Evolutionary conservation across 495 filamentous ascomycete species (phyloP), one percentile per base, ranked within the genome.

Genomic region (Tuber microsphaerosporum): DNA sequence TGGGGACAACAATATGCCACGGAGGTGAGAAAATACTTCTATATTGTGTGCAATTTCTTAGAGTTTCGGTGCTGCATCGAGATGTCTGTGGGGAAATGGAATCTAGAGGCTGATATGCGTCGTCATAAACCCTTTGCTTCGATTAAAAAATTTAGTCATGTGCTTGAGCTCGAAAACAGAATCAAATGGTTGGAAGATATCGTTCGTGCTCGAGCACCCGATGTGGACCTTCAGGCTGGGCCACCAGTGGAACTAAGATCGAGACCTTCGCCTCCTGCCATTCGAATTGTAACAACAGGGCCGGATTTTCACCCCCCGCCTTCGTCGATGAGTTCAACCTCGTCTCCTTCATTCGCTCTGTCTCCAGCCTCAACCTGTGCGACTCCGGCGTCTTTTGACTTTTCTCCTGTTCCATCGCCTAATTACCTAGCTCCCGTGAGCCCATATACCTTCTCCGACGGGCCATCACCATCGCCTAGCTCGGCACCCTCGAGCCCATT

Each of bases 151-250:
- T 56, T 46, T 75, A 83, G 81, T 72, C 81, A 83, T 83, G 81
- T 83, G 2, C 76, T 83, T 17, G 81, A 78, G 48, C 77, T 83
- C 17, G 81, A 83, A 73, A 81, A 83, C 43, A 74, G 81, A 69
- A 83, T 83, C 65, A 83, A 83, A 46, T 83, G 81, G 81, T 71
- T 83, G 12, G 81, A 83, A 69, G 75, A 74, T 14, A 71, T 83
- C 39, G 20, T 83, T 48, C 46, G 70, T 42, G 51, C 75, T n/a
- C 71, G 75, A 17, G 79, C 75, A 31, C 81, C 81, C 0, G 71
- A 83, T 65, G 61, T 83, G 31, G 79, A 81, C 44, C 72, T 83
- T 16, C 71, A 45, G 12, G 72, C 56, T 45, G 81, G 81, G 9
- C 81, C 81, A 22, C 51, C 79, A 14, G 81, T 80, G 22, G 81